phyloP scores from a whole-genome alignment of 2,329 filamentous ascomycete species.

The Penicillium freii region DNA sequence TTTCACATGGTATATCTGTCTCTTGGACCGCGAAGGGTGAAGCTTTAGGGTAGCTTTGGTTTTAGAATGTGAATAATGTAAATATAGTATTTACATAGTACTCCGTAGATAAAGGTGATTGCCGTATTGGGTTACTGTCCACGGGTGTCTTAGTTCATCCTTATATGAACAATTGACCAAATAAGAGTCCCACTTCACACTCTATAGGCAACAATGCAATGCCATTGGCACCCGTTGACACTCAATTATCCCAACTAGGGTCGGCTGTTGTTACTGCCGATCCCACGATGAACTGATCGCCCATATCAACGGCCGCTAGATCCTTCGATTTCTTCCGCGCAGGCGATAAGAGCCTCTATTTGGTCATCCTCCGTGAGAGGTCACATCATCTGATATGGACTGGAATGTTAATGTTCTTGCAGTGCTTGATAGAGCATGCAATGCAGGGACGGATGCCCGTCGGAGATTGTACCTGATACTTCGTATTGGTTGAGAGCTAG shows the following conservation, averaged over 20 bases:
- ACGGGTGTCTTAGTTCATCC: neutral
- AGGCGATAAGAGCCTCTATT: conserved; percentile 4
- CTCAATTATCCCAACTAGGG: neutral
- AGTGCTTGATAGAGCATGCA: neutral
- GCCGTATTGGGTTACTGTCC: neutral
- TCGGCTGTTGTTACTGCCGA: neutral
- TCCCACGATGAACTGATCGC: conserved; percentile 6
- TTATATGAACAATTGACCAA: neutral
- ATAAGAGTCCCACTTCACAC: neutral
- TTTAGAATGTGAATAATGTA: neutral
- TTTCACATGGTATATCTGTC: neutral
- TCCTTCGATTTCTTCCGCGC: conserved; percentile 2
- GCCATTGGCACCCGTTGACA: neutral
- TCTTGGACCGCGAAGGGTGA: conserved; percentile 1
- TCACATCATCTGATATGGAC: conserved; percentile 13
- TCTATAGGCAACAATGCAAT: neutral
- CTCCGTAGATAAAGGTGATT: neutral
- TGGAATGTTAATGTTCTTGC: neutral
- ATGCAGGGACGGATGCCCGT: conserved; percentile 8
- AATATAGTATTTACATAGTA: neutral
- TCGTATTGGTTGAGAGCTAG: neutral
- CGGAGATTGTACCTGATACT: conserved; percentile 3
- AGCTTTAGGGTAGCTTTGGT: conserved; percentile 11
- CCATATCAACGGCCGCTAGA: neutral
- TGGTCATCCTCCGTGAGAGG: conserved; percentile 8